Evolutionary conservation across 73 alveolate genomes (phyloP), one percentile per base, ranked within the genome.

Genomic region (Blepharisma japonicum): DNA sequence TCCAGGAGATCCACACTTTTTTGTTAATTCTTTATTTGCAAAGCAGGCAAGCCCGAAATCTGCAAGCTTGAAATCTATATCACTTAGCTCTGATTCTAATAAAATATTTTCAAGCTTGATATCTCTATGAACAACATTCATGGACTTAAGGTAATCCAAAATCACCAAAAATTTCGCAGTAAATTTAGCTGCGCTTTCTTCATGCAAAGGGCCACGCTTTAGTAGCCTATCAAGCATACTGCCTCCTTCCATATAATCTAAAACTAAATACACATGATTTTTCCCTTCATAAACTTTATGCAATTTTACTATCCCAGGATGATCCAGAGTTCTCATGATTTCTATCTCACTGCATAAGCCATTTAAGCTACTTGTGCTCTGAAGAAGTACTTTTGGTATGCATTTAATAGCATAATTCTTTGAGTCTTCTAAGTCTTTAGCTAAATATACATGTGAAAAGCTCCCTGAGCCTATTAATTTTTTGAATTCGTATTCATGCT

Each of bases 51-150:
- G 68, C 23, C 68, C 68, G 23, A 53, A 53, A 53, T 53, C 68
- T 2, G 68, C 23, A n/a, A 53, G 68, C 23, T 53, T 53, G 4
- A 86, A 83, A 23, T 80, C 55, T 80, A 78, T 81, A 77, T 86
- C 71, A 53, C 5, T 20, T 1, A 53, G 32, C 18, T 53, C 68
- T 21, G 78, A 77, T 0, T 86, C 56, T 83, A 86, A 71, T 78
- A 86, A 86, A 32, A 86, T 86, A 81, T 86, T 86, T 86, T 77
- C 78, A 71, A 81, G 83, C 83, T 86, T 86, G 14, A 86, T 86
- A 81, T 86, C 92, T 86, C 92, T 71, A 86, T 86, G 92, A 55
- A 86, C 80, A n/a, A 86, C 78, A 47, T 86, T 81, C 68, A 53
- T 53, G 0, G 18, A 53, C 68, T 53, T 53, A 53, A 53, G 23